Base-by-base conservation (phyloP, 73 alveolate genomes). In the Paramecium tetraurelia region DNA sequence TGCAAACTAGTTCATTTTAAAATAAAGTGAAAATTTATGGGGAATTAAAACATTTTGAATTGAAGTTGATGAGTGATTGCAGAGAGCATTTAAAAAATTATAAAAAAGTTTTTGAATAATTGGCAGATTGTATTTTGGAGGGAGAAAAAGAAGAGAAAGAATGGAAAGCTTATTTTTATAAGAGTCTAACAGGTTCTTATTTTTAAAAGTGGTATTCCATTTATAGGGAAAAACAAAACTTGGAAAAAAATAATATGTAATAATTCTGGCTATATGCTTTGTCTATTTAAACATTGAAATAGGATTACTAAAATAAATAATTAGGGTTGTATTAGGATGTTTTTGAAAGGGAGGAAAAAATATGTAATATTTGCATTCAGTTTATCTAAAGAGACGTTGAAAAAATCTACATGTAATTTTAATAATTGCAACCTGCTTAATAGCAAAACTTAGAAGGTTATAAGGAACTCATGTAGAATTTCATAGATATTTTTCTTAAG, bases 121-220 rank as follows among this genome's bases (percentile, higher is more conserved):
- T 63, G 24, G 6, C 84, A 27, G 84, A 63, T 63, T 27, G 18
- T 27, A 63, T 63, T 22, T 27, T 63, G 31, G 84, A 63, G 12
- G 84, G 84, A 63, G 84, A 63, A 33, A 63, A 63, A 24, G 84
- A 63, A 4, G 84, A 63, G 31, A 63, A 63, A 63, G 84, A 63
- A 63, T 63, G 41, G 84, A 63, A 63, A 11, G 1, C 84, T 6
- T 1, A 4, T 1, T 63, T 63, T 63, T 63, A 7, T 12, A 63
- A 33, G 27, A 63, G 31, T 33, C 1, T 63, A 5, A 4, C 12
- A 40, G n/a, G 0, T 7, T 53, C 31, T 53, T 53, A 53, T 53
- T 18, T 5, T 53, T 53, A 16, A 18, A 53, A 53, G 21, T 53
- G 20, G 31, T 1, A 1, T 16, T 18, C 31, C 4, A 53, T 53